A percentile compares a stretch with the other conserved stretches of the same genome.
phyloP scores from a whole-genome alignment of 2,329 filamentous ascomycete genomes.

The Hortaea werneckii region DNA sequence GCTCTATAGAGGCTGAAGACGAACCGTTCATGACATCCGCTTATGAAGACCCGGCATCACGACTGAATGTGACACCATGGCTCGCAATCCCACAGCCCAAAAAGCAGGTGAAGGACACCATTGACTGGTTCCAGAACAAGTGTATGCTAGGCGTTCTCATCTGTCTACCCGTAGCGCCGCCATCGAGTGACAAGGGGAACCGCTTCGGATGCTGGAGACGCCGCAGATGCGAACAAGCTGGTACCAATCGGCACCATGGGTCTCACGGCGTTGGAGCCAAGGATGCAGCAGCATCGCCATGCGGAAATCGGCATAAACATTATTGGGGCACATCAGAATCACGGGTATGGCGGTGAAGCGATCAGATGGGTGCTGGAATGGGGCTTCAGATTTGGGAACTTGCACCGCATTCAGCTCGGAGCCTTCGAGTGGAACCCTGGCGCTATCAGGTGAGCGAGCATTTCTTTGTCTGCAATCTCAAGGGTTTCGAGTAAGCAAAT shows the following conservation, averaged over 20 bases:
- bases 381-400: slow-evolving; percentile 35
- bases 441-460: slow-evolving; percentile 13
- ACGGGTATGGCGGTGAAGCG: slow-evolving; percentile 39
- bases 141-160: slow-evolving; percentile 29
- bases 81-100: slow-evolving; percentile 24
- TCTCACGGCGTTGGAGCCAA: slow-evolving; percentile 15
- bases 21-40: slow-evolving; percentile 19
- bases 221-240: slow-evolving; percentile 4
- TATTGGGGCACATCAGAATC: slow-evolving; percentile 24
- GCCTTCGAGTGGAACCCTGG: slow-evolving; percentile 35
- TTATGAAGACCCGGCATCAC: slow-evolving; percentile 6
- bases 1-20: slow-evolving; percentile 26
- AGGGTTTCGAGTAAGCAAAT: too few species aligned
- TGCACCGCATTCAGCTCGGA: slow-evolving; percentile 36
- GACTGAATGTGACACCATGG: slow-evolving; percentile 5
- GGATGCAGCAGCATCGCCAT: slow-evolving; percentile 30
- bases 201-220: not conserved
- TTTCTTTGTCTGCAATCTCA: too few species aligned
- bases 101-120: slow-evolving; percentile 17
- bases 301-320: slow-evolving; percentile 34
- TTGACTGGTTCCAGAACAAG: slow-evolving; percentile 17
- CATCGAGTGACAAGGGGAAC: not conserved
- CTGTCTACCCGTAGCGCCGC: slow-evolving; percentile 21
- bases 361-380: slow-evolving; percentile 40
- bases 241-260: slow-evolving; percentile 27